Percentiles rank a stretch among this genome's conserved stretches.
phyloP scores from a whole-genome alignment of 2,329 filamentous ascomycete species.

The Aspergillus bombycis region DNA sequence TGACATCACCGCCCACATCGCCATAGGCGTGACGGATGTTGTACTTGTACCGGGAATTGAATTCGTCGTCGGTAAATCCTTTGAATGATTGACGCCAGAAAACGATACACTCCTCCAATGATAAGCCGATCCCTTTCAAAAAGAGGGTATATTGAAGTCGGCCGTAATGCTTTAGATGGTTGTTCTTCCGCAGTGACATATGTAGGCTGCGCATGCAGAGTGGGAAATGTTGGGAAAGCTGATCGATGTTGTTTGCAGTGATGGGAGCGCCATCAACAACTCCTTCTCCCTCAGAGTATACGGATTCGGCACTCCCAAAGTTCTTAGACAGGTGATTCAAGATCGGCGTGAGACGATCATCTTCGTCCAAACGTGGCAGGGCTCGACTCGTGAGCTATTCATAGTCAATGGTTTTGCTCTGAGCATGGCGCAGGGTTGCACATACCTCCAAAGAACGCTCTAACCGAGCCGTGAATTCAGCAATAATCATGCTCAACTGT shows the following conservation, averaged over 20 bases:
- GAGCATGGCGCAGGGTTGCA: slow-evolving; percentile 10
- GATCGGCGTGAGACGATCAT: slow-evolving; percentile 82
- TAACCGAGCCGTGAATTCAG: slow-evolving; percentile 78
- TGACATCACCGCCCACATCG: slow-evolving; percentile 90
- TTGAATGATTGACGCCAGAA: slow-evolving; percentile 91
- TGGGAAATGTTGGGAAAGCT: slow-evolving; percentile 78
- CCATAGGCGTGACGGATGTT: slow-evolving; percentile 95
- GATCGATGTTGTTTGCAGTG: slow-evolving; percentile 77
- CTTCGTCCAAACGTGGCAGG: slow-evolving; percentile 89
- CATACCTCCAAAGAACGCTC: slow-evolving; percentile 81
- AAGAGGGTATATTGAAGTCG: slow-evolving; percentile 95
- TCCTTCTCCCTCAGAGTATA: slow-evolving; percentile 69
- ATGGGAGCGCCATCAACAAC: slow-evolving; percentile 72
- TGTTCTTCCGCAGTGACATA: slow-evolving; percentile 79
- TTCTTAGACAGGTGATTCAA: slow-evolving; percentile 87
- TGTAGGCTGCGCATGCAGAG: slow-evolving; percentile 95
- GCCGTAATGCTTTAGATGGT: slow-evolving; percentile 89
- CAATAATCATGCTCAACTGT: slow-evolving; percentile 84
- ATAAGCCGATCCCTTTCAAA: slow-evolving; percentile 91
- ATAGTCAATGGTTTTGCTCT: slow-evolving; percentile 23
- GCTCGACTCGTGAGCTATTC: slow-evolving; percentile 81
- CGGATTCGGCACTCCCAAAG: slow-evolving; percentile 87
- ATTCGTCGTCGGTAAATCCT: slow-evolving; percentile 87
- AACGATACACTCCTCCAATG: slow-evolving; percentile 83
- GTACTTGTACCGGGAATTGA: slow-evolving; percentile 97